phyloP scores from a whole-genome alignment of 2,329 filamentous ascomycete species.

The Ilyonectria destructans region DNA sequence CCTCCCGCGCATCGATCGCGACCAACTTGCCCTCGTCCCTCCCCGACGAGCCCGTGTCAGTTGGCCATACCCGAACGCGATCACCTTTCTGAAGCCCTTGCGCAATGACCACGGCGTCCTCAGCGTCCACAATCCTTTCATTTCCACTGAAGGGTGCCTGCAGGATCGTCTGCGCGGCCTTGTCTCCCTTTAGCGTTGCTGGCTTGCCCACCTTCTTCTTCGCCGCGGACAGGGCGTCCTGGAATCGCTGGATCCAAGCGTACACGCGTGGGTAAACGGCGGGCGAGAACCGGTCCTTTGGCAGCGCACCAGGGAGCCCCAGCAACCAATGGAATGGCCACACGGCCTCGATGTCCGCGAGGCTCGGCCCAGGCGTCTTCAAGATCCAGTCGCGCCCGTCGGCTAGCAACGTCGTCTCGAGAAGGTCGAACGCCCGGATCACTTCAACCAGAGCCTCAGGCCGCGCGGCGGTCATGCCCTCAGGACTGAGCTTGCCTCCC shows the following conservation, averaged over 20 bases:
- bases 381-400: slow-evolving; percentile 80
- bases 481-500: slow-evolving; percentile 46
- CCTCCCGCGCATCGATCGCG: slow-evolving; percentile 67
- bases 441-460: slow-evolving; percentile 73
- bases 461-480: slow-evolving; percentile 51
- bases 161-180: slow-evolving; percentile 67
- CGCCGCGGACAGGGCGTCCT: slow-evolving; percentile 61
- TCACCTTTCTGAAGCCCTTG: slow-evolving; percentile 68
- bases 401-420: slow-evolving; percentile 75
- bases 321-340: slow-evolving; percentile 80
- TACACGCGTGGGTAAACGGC: slow-evolving; percentile 72
- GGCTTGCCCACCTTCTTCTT: slow-evolving; percentile 56
- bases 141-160: slow-evolving; percentile 63
- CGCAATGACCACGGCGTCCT: slow-evolving; percentile 64
- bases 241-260: slow-evolving; percentile 77
- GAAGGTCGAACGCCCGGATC: slow-evolving; percentile 67
- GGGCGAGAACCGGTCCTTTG: slow-evolving; percentile 66
- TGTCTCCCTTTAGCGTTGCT: slow-evolving; percentile 65
- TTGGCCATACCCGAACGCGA: slow-evolving; percentile 73
- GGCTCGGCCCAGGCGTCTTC: slow-evolving; percentile 64
- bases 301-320: slow-evolving; percentile 70
- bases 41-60: slow-evolving; percentile 73
- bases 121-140: slow-evolving; percentile 61
- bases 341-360: slow-evolving; percentile 80
- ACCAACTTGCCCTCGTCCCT: slow-evolving; percentile 73